Evolutionary conservation across 148 eudicot species (phyloP), one percentile per base, ranked within the genome.

Genomic region (Rhododendron griersonianum): DNA sequence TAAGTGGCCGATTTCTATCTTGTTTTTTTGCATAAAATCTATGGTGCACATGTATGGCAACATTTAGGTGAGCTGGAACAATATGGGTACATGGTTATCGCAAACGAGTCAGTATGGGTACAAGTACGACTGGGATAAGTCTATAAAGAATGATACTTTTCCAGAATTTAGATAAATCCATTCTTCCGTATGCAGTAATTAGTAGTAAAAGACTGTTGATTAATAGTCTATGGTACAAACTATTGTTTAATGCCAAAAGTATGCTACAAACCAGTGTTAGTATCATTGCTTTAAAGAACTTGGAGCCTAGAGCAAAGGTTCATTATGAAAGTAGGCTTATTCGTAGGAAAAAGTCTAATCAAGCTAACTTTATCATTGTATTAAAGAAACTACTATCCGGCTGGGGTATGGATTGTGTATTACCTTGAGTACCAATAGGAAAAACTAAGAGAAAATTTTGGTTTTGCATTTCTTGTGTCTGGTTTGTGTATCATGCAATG

Each of bases 1-100:
- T 91, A 76, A 85, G 86, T 74, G 35, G 63, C 85, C 78, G 8
- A 7, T 11, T 23, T 63, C 18, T 78, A 4, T 18, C 25, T 84
- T 18, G 37, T 35, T 83, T 35, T 25, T 6, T 3, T 28, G 5
- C 44, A 37, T 21, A 39, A 51, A 61, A 59, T 37, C 28, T 51
- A 6, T 15, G 47, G 35, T 57, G 33, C 75, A 11, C 75, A 69
- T 30, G 6, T 69, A 28, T 1, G 1, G 16, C 35, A 69, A 11
- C 75, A 28, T 11, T 1, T 69, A 11, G 13, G 75, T 28, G 18
- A 28, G 75, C 4, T 13, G 2, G 75, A 69, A 69, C 18, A 30
- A 28, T 69, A 28, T 28, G 25, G 37, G 16, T 69, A 69, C 15
- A 3, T 55, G 35, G 75, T 3, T 28, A 10, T 28, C 0, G 16